A percentile compares a stretch with the other conserved stretches of the same genome.
Evolutionary conservation across 345 rosid species (phyloP).

Genomic region (Moricandia arvensis): DNA sequence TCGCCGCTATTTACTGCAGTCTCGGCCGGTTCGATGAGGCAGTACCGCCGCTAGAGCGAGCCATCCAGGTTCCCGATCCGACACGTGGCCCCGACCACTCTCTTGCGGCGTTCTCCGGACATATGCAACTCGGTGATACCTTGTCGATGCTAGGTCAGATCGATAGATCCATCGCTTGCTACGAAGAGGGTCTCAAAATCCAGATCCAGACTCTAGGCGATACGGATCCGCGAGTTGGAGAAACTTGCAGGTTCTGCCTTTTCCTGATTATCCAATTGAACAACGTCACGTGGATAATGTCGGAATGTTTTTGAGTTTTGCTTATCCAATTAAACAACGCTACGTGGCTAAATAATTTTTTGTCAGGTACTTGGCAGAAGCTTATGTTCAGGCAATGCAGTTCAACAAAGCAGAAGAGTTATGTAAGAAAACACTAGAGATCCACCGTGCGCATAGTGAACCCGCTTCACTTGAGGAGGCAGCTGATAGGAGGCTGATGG

Average conservation of each 20-base stretch:
- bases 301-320: background rate
- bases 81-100: slow-evolving; percentile 76
- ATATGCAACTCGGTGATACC: slow-evolving; percentile 97
- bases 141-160: slow-evolving; percentile 92
- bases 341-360: too few species aligned
- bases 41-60: slow-evolving; percentile 76
- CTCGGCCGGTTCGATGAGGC: slow-evolving; percentile 93
- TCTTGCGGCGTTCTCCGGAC: slow-evolving; percentile 84
- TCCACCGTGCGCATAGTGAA: slow-evolving; percentile 93
- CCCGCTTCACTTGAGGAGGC: slow-evolving; percentile 98
- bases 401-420: slow-evolving; percentile 95
- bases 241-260: slow-evolving; percentile 86
- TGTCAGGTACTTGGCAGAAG: slow-evolving; percentile 90
- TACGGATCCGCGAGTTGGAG: slow-evolving; percentile 93
- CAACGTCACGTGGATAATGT: background rate
- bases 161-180: slow-evolving; percentile 73
- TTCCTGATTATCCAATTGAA: slow-evolving; percentile 2
- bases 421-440: slow-evolving; percentile 86
- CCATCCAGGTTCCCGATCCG: slow-evolving; percentile 71
- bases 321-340: too few species aligned
- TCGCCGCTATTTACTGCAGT: slow-evolving; percentile 92
- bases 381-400: slow-evolving; percentile 98
- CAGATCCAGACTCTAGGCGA: slow-evolving; percentile 95
- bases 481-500: slow-evolving; percentile 92
- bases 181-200: slow-evolving; percentile 87